Base-by-base conservation (phyloP, 306 rosid genomes). In the Cicer yamashitae region DNA sequence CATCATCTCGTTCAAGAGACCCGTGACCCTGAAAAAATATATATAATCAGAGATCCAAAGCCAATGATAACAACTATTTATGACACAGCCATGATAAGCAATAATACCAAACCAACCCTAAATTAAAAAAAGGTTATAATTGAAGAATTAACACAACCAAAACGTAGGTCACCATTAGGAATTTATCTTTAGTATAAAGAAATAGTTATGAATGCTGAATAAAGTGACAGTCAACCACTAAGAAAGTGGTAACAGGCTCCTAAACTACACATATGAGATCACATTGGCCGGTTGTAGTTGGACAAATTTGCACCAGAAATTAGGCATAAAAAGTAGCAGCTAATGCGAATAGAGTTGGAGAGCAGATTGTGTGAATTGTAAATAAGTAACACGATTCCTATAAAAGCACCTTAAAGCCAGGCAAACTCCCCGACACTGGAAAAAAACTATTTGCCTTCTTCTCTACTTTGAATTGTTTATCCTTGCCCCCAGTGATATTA, bases 1-100 rank as follows among this genome's bases (percentile, higher is more conserved):
- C 97, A 14, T 92, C 99, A 77, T 89, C 99, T 57, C 96, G 91
- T 85, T 96, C 99, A 63, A 92, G 93, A n/a, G 99, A 86, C 65
- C 96, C 93, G 38, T 90, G 98, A 77, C 76, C 98, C 99, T 96
- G 93, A 78, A 88, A 87, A 70, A 51, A 70, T 7, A 64, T 78
- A 70, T 34, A 15, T 34, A 43, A 60, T 75, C 72, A 81, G 62
- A 20, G 68, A 51, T 75, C 48, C 70, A 53, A 15, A 71, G 54
- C 57, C 11, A 22, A 40, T 50, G 12, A 61, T 34, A 15, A 72
- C 41, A 57, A 13, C 62, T 34, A 76, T 11, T 30, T 25, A 60
- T 59, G 74, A 60, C 70, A 66, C 2, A 79, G 41, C 54, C 67
- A n/a, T 18, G 75, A 57, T 51, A 41, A 67, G n/a, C 57, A 65